Percentiles rank a stretch among this genome's conserved stretches.
These are phyloP conservation scores for Euptelea pleiosperma DNA, from an alignment of 164 flowering plant species.

Conservation along the genomic window DNA sequence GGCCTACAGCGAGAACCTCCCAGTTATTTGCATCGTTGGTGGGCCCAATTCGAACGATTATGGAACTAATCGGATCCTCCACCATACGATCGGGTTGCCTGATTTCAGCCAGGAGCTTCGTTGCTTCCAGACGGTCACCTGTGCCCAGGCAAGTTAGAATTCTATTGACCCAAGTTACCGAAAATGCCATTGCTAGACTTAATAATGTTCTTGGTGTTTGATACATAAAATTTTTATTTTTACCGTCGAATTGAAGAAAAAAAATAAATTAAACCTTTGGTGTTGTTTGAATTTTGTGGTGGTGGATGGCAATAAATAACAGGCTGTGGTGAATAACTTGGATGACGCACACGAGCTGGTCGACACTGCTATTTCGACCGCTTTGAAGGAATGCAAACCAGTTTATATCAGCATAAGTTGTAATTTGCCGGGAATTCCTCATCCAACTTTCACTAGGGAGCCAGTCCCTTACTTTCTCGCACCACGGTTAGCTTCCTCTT, in stretches of 20 bases:
- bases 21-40: constrained; percentile 66
- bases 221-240: not conserved
- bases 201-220: not conserved
- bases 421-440: constrained; percentile 60
- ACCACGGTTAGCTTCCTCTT: constrained; percentile 38
- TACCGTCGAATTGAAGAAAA: not conserved
- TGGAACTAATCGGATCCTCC: constrained; percentile 58
- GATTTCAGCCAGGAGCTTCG: constrained; percentile 68
- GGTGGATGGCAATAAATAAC: constrained; percentile 14
- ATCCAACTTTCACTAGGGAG: constrained; percentile 52
- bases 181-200: too few species aligned
- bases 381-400: constrained; percentile 70
- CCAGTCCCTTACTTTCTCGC: constrained; percentile 57
- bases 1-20: constrained; percentile 70
- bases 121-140: constrained; percentile 62
- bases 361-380: constrained; percentile 71
- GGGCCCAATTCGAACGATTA: constrained; percentile 70
- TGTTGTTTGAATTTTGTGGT: not conserved
- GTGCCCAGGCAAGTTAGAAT: constrained; percentile 40
- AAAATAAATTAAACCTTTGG: not conserved
- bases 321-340: constrained; percentile 69
- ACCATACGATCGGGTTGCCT: constrained; percentile 71
- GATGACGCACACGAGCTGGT: constrained; percentile 69
- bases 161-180: not conserved
- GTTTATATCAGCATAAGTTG: constrained; percentile 64